phyloP scores from a whole-genome alignment of 73 alveolate genomes.

The Effrenium voratum region DNA sequence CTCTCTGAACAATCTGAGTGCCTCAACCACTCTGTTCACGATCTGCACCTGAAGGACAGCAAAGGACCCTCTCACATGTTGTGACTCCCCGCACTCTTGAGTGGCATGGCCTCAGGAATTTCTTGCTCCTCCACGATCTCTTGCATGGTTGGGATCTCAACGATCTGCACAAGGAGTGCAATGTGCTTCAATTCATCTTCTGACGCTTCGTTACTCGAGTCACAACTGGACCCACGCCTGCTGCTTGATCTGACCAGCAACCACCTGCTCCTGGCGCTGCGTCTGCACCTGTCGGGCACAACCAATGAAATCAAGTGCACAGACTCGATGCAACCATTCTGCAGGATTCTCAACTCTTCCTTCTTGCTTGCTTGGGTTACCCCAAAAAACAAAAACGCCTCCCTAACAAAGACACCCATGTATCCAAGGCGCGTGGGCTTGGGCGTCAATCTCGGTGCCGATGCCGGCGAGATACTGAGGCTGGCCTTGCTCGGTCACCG shows the following conservation, averaged over 20 bases:
- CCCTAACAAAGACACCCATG: too few species aligned
- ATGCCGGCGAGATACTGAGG: slow-evolving; percentile 49
- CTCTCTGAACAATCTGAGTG: not conserved
- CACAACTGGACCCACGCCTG: too few species aligned
- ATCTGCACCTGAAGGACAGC: slow-evolving; percentile 80
- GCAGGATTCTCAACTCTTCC: too few species aligned
- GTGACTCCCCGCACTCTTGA: too few species aligned
- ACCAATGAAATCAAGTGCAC: too few species aligned
- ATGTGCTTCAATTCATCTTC: too few species aligned
- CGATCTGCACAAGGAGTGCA: too few species aligned
- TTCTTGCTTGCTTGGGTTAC: too few species aligned
- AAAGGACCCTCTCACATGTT: too few species aligned
- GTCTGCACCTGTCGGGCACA: not conserved
- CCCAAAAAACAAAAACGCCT: too few species aligned
- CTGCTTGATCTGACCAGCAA: slow-evolving; percentile 85
- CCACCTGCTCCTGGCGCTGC: slow-evolving; percentile 78
- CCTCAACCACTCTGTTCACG: slow-evolving; percentile 84
- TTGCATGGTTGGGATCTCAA: slow-evolving; percentile 65
- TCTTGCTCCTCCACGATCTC: slow-evolving; percentile 65
- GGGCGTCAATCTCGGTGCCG: slow-evolving; percentile 31
- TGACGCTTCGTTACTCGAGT: too few species aligned
- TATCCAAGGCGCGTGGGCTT: slow-evolving; percentile 9
- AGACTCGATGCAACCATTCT: too few species aligned
- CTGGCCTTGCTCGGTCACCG: slow-evolving; percentile 42
- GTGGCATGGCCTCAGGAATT: slow-evolving; percentile 54